Percentiles rank a stretch among this genome's conserved stretches.
Evolutionary conservation across 768 basidiomycete genomes (phyloP).

Genomic region (Boletus sp.): DNA sequence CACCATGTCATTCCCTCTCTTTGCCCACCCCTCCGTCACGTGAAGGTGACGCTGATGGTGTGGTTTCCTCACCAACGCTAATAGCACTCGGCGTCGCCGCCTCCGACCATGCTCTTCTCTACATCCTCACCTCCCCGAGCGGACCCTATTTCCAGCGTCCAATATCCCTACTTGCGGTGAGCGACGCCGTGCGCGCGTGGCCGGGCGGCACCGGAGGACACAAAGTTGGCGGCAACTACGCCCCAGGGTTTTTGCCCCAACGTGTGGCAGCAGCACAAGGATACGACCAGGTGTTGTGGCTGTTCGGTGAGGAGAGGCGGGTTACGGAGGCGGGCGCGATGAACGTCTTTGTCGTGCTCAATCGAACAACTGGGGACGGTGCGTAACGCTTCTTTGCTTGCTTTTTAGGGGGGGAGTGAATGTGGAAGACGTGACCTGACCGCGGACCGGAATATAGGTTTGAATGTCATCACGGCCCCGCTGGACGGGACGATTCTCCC

Average conservation of each 20-base stretch:
- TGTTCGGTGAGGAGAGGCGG: constrained; percentile 58
- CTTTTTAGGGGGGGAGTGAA: background rate
- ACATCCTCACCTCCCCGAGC: constrained; percentile 71
- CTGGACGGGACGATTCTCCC: constrained; percentile 91
- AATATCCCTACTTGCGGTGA: constrained; percentile 59
- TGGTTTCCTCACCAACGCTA: background rate
- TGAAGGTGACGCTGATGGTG: background rate
- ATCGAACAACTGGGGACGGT: constrained; percentile 55
- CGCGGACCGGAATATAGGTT: constrained; percentile 12
- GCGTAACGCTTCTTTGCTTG: constrained; percentile 6
- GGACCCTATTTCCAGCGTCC: constrained; percentile 57
- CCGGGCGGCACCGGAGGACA: constrained; percentile 72
- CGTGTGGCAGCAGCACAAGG: constrained; percentile 62
- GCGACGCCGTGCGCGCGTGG: constrained; percentile 73
- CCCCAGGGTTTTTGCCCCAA: constrained; percentile 62
- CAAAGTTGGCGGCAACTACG: constrained; percentile 68
- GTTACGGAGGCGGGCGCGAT: constrained; percentile 70
- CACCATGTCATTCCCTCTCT: background rate
- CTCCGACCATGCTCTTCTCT: constrained; percentile 78
- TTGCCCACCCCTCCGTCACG: background rate
- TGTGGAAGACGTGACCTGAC: background rate
- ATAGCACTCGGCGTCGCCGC: constrained; percentile 67
- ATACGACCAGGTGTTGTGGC: constrained; percentile 79
- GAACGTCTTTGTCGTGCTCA: constrained; percentile 75
- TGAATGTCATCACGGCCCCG: constrained; percentile 86